Conservation (phyloP, 2,329 filamentous ascomycete species). For the Neocucurbitaria cava region DNA sequence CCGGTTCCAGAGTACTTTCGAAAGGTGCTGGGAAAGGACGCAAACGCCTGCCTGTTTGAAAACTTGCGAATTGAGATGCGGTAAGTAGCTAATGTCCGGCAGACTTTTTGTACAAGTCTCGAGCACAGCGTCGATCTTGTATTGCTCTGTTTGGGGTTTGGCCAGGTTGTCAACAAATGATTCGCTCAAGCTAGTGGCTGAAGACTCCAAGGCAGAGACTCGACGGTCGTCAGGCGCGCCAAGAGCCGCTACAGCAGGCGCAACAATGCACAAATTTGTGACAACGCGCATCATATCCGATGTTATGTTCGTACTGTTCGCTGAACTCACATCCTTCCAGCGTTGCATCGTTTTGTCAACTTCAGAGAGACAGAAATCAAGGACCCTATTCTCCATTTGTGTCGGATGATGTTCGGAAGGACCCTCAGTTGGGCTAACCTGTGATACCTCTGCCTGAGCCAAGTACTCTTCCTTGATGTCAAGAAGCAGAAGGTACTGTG, state of each 20-base stretch:
- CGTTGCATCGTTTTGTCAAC: constrained; percentile 53
- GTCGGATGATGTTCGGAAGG: constrained; percentile 26
- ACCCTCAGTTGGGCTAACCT: constrained; percentile 6
- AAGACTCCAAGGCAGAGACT: constrained; percentile 26
- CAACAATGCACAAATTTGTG: constrained; percentile 57
- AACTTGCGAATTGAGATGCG: constrained; percentile 13
- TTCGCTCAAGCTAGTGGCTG: constrained; percentile 30
- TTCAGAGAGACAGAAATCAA: constrained; percentile 57
- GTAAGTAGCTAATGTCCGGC: constrained; percentile 32
- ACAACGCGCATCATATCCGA: constrained; percentile 59
- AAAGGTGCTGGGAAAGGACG: constrained; percentile 40
- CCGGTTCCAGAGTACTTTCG: constrained; percentile 38
- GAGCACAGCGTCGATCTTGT: constrained; percentile 53
- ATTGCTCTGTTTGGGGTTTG: constrained; percentile 49
- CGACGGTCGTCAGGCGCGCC: constrained; percentile 28
- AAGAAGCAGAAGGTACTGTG: constrained; percentile 59
- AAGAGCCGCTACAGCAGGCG: constrained; percentile 39
- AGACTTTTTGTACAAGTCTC: constrained; percentile 44
- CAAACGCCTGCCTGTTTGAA: constrained; percentile 43
- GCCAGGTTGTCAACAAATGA: constrained; percentile 45
- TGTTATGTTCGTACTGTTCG: constrained; percentile 56
- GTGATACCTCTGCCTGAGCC: background rate
- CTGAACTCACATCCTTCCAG: constrained; percentile 52
- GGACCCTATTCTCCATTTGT: constrained; percentile 39
- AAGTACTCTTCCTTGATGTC: constrained; percentile 17